phyloP scores from a whole-genome alignment of 2,329 filamentous ascomycete genomes.

The Hypoxylon sp. region DNA sequence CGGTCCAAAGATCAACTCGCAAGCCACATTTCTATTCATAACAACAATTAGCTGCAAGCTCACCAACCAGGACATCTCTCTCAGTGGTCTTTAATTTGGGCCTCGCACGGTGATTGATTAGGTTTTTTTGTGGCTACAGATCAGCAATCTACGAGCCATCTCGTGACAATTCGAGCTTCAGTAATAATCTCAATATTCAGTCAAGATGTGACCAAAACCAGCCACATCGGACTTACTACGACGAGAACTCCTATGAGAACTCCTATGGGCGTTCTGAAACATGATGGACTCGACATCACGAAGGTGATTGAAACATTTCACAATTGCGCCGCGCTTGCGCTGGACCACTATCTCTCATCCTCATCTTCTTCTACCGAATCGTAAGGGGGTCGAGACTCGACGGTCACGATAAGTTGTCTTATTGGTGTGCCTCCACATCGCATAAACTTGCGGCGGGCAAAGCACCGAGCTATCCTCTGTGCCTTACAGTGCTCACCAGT shows the following conservation, averaged over 20 bases:
- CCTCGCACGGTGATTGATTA: too few relatives aligned
- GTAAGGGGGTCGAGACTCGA: conserved; percentile 6
- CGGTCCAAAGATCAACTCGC: too few relatives aligned
- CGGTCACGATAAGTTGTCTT: conserved; percentile 13
- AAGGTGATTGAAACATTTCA: conserved; percentile 33
- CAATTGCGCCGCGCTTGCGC: conserved; percentile 7
- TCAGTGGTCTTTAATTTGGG: too few relatives aligned
- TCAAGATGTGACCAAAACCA: conserved; percentile 23
- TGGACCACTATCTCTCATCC: conserved; percentile 19
- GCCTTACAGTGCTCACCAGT: conserved; percentile 6
- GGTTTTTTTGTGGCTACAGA: conserved; percentile 11
- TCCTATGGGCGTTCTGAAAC: conserved; percentile 30
- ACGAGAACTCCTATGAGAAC: conserved; percentile 9
- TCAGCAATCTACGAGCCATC: conserved; percentile 11
- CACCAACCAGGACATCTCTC: too few relatives aligned
- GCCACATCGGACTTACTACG: conserved; percentile 17
- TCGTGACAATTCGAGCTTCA: conserved; percentile 5
- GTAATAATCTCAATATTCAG: conserved; percentile 22
- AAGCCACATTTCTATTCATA: too few relatives aligned
- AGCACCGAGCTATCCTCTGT: conserved; percentile 25
- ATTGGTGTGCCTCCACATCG: conserved; percentile 39
- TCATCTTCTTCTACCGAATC: conserved; percentile 25
- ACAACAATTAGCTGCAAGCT: too few relatives aligned
- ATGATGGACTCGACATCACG: conserved; percentile 28
- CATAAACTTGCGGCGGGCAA: conserved; percentile 34